Percentiles rank a stretch among this genome's conserved stretches.
Conservation (phyloP, 2,329 filamentous ascomycete species). For the Helicocarpus griseus region DNA sequence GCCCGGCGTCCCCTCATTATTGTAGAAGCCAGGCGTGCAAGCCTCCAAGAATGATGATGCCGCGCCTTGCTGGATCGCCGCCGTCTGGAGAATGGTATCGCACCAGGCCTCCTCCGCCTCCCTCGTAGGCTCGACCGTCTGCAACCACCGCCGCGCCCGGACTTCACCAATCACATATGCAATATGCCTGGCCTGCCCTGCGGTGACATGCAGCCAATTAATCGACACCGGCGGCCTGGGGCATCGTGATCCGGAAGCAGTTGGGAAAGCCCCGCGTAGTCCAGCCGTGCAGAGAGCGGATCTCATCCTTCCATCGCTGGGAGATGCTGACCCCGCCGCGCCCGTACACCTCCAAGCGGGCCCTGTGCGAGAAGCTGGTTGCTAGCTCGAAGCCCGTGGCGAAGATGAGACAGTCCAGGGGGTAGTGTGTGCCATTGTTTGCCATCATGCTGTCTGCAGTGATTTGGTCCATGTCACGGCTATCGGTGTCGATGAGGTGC, state of each 20-base stretch:
- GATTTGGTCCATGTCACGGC: conserved; percentile 40
- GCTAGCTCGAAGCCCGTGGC: conserved; percentile 35
- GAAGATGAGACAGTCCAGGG: conserved; percentile 39
- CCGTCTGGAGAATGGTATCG: not conserved
- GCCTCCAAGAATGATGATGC: not conserved
- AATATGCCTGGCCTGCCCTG: not conserved
- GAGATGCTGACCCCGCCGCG: conserved; percentile 36
- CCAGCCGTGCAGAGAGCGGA: conserved; percentile 45
- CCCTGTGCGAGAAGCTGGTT: conserved; percentile 13
- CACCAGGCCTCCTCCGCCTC: not conserved
- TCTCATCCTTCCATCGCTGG: conserved; percentile 36
- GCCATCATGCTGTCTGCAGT: conserved; percentile 41
- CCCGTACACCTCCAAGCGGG: conserved; percentile 34
- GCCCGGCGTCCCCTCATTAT: no score
- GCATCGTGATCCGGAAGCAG: conserved; percentile 38
- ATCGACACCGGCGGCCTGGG: conserved; percentile 29
- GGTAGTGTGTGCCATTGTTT: conserved; percentile 38
- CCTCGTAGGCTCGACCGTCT: not conserved
- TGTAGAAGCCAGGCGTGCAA: not conserved
- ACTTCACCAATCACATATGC: not conserved
- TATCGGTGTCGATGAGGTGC: conserved; percentile 50
- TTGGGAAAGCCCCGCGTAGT: conserved; percentile 45
- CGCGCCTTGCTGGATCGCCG: no score
- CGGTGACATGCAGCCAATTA: not conserved
- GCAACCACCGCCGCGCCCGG: not conserved